phyloP scores from a whole-genome alignment of 805 yeast species.

The Maudiozyma bulderi region DNA sequence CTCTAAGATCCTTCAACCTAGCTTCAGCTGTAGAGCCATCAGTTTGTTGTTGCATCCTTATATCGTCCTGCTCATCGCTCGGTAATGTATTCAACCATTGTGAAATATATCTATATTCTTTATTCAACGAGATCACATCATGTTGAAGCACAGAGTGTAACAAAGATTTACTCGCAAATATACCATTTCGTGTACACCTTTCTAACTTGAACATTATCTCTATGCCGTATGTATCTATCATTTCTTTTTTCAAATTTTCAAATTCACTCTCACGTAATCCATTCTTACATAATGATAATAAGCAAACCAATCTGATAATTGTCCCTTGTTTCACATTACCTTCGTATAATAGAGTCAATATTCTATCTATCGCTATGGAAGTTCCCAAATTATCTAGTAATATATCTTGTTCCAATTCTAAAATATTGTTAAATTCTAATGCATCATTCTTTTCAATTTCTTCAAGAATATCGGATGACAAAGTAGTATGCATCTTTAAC shows the following conservation, averaged over 20 bases:
- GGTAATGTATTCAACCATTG: constrained; percentile 22
- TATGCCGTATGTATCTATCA: constrained; percentile 59
- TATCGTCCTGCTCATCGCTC: constrained; percentile 8
- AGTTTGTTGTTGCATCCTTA: constrained; percentile 9
- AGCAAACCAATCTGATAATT: constrained; percentile 43
- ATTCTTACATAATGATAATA: constrained; percentile 53
- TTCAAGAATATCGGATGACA: constrained; percentile 58
- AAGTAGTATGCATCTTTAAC: constrained; percentile 59
- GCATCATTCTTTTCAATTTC: constrained; percentile 30
- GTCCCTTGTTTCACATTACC: constrained; percentile 31
- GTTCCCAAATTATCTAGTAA: constrained; percentile 43
- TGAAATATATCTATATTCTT: constrained; percentile 18
- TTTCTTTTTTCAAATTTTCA: constrained; percentile 42
- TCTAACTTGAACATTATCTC: constrained; percentile 21
- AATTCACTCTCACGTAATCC: constrained; percentile 64
- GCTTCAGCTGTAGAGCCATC: not conserved
- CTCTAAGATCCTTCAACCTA: constrained; percentile 8
- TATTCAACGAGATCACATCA: constrained; percentile 7
- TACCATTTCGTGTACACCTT: constrained; percentile 13
- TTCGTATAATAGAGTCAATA: constrained; percentile 43
- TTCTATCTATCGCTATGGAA: constrained; percentile 25
- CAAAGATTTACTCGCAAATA: constrained; percentile 13
- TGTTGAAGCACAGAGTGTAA: not conserved
- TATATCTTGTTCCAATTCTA: constrained; percentile 64
- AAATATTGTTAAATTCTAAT: constrained; percentile 34